Conservation (phyloP, 2,329 filamentous ascomycete genomes). For the Fusarium liriodendri region DNA sequence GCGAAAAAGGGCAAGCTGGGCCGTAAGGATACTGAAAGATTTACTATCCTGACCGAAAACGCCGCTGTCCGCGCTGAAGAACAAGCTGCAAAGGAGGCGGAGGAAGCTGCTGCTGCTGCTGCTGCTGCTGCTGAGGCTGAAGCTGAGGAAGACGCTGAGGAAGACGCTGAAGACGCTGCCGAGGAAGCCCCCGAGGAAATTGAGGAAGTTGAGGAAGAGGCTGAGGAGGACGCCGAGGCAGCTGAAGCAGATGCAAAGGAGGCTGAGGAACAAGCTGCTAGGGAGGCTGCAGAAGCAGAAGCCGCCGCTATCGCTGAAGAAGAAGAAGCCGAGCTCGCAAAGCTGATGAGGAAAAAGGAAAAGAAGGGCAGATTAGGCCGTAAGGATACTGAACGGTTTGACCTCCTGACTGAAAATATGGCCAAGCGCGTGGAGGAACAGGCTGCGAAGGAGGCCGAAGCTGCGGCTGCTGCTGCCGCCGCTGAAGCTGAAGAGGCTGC, state of each 20-base stretch:
- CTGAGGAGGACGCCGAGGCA: conserved; percentile 16
- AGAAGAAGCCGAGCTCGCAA: conserved; percentile 56
- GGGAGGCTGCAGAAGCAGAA: conserved; percentile 21
- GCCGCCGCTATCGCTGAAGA: conserved; percentile 40
- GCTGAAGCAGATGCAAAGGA: neutral
- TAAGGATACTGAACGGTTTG: conserved; percentile 36
- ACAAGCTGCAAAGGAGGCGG: conserved; percentile 39
- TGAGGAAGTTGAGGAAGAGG: conserved; percentile 28
- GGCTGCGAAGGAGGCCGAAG: conserved; percentile 28
- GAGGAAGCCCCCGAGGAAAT: conserved; percentile 30
- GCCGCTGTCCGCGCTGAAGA: conserved; percentile 36
- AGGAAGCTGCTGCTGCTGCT: conserved; percentile 20
- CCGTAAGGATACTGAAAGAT: conserved; percentile 36
- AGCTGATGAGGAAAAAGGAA: conserved; percentile 48
- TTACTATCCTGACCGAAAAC: conserved; percentile 17
- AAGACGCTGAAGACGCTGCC: conserved; percentile 13
- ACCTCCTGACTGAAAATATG: conserved; percentile 18
- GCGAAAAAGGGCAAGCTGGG: conserved; percentile 49
- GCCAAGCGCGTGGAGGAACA: conserved; percentile 2
- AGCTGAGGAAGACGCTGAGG: conserved; percentile 12
- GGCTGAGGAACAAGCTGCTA: neutral
- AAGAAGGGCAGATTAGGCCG: conserved; percentile 49
- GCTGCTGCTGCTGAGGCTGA: conserved; percentile 10
- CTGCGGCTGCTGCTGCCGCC: conserved; percentile 19
- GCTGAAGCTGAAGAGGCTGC: conserved; percentile 34